Evolutionary conservation across 2,329 filamentous ascomycete species (phyloP), one percentile per base, ranked within the genome.

Genomic region (Atkinsonella hypoxylon): DNA sequence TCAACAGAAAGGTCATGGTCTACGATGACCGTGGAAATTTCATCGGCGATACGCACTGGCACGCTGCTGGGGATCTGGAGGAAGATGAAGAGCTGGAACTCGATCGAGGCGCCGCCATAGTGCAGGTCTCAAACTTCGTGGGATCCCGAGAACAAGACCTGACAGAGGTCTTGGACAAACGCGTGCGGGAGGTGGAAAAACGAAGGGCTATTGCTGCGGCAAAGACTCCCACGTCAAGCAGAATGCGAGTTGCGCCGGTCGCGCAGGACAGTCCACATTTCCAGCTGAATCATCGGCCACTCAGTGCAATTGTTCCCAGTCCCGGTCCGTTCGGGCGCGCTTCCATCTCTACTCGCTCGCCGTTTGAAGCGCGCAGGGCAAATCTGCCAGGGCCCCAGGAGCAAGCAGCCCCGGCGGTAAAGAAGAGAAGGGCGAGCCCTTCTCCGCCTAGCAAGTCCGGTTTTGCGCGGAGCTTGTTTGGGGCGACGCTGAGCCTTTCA

Each of bases 1-100:
- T 95, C 77, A 96, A 96, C 70, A 87, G 83, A 62, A 82, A 88
- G 4, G 73, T 93, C 53, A 94, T 96, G 87, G 87, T 94, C 7
- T 91, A 93, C 59, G 89, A 95, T 64, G 82, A 87, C 45, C 73
- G 79, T 2, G 81, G 86, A 0, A 88, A 90, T 63, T 88, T 84
- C 56, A 77, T 96, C 30, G 90, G 89, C 3, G 90, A 95, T 64
- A 80, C 82, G 32, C 88, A 95, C 67, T 93, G 87, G 83, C 81
- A 81, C 42, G 76, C 82, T 44, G 76, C 78, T 48, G 77, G 76
- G 38, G 76, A 78, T n/a, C 70, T 95, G 20, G 78, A 79, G 34
- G 86, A 93, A 53, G 90, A 89, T 6, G 87, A 95, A 54, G 89
- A 95, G 65, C 64, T 96, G 48, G 76, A 81, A 51, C 71, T 96